A percentile compares a stretch with the other conserved stretches of the same genome.
Conservation (phyloP, 768 basidiomycete species). For the Panellus pusillus region DNA sequence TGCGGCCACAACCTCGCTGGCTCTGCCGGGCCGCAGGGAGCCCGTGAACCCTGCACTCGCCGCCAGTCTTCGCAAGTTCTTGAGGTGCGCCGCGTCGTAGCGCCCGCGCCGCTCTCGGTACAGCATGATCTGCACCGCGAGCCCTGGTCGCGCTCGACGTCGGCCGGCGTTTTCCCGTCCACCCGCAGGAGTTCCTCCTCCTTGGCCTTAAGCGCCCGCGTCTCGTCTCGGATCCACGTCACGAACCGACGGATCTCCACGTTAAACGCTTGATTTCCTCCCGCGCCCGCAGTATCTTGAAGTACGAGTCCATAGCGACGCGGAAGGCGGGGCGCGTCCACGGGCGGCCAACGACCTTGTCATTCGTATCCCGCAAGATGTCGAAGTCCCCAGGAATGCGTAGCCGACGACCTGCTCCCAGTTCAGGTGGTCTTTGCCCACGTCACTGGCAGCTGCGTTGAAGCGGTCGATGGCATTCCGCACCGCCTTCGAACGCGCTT, state of each 20-base stretch:
- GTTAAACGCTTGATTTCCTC: no score
- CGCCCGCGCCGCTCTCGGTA: not conserved
- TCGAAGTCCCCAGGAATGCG: slow-evolving; percentile 17
- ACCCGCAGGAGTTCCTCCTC: not conserved
- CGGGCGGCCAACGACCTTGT: not conserved
- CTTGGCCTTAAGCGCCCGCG: not conserved
- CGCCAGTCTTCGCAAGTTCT: not conserved
- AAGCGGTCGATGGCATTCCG: slow-evolving; percentile 3
- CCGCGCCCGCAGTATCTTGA: not conserved
- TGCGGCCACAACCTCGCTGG: not conserved
- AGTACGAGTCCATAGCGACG: no score
- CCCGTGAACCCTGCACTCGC: slow-evolving; percentile 5
- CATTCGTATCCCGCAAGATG: not conserved
- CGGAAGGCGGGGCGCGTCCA: no score
- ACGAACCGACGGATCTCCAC: no score
- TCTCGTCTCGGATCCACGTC: not conserved
- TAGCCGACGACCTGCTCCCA: slow-evolving; percentile 22
- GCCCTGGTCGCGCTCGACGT: not conserved
- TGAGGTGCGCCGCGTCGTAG: not conserved
- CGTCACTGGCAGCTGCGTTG: not conserved
- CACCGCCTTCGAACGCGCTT: slow-evolving; percentile 1
- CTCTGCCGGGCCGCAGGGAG: not conserved
- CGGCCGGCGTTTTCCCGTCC: no score
- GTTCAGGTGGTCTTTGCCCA: not conserved
- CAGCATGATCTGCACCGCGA: slow-evolving; percentile 3